Conservation (phyloP, 108 stramenopile species). For the Craspedostauros australis region DNA sequence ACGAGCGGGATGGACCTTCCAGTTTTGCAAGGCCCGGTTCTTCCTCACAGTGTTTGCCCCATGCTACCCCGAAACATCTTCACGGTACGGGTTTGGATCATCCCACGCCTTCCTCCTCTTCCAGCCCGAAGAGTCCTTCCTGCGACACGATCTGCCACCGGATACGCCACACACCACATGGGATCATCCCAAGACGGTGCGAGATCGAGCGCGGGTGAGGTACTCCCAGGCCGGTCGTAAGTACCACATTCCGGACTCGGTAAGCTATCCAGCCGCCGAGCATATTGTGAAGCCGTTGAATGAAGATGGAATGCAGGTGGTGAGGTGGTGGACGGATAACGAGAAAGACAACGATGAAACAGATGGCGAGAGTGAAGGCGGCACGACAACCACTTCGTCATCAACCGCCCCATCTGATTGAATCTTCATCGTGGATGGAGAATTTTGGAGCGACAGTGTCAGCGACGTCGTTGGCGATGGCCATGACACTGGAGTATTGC, state of each 20-base stretch:
- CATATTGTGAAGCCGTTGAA: conserved; percentile 4
- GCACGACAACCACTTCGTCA: too few relatives aligned
- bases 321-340: conserved; percentile 1
- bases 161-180: background rate
- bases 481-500: too few relatives aligned
- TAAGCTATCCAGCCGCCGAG: background rate
- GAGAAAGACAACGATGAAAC: too few relatives aligned
- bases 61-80: conserved; percentile 1
- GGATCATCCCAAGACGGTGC: background rate
- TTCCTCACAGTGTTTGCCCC: conserved; percentile 2
- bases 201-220: background rate
- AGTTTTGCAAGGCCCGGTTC: background rate
- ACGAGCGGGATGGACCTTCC: background rate
- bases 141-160: background rate
- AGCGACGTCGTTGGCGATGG: too few relatives aligned
- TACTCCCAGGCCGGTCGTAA: background rate
- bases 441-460: too few relatives aligned
- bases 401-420: too few relatives aligned
- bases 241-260: conserved; percentile 2
- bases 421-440: too few relatives aligned
- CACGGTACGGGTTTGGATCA: conserved; percentile 1
- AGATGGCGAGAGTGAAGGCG: too few relatives aligned
- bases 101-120: background rate
- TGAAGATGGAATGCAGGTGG: background rate
- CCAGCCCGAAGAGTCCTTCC: conserved; percentile 2